phyloP scores from a whole-genome alignment of 2,329 filamentous ascomycete genomes.

The Thielaviopsis ethacetica region DNA sequence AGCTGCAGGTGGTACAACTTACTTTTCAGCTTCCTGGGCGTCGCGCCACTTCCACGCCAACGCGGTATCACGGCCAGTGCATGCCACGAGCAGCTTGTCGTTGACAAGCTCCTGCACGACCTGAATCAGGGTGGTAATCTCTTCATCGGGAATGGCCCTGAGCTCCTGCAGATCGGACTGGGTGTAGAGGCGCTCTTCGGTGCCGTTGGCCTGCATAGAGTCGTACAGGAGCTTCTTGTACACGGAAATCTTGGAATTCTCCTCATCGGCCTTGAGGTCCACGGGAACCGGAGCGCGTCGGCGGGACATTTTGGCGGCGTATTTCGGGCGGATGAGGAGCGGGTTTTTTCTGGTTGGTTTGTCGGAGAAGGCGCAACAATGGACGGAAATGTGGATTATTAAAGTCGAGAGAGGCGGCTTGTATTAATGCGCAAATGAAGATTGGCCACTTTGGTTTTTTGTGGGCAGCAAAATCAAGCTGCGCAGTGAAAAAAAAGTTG shows the following conservation, averaged over 20 bases:
- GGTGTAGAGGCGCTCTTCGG: constrained; percentile 33
- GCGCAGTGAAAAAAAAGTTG: neutral
- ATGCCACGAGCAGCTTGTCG: constrained; percentile 41
- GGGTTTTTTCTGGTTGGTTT: neutral
- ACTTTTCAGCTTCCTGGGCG: constrained; percentile 46
- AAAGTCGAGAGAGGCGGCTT: neutral
- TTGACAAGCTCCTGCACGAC: constrained; percentile 41
- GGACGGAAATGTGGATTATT: neutral
- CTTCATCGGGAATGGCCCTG: constrained; percentile 38
- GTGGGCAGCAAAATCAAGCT: neutral
- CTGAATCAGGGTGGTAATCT: constrained; percentile 35
- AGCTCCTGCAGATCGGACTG: constrained; percentile 42
- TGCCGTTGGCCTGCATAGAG: constrained; percentile 32
- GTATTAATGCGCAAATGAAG: neutral
- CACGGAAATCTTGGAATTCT: constrained; percentile 28
- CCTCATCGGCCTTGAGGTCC: constrained; percentile 10
- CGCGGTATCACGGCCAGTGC: constrained; percentile 24
- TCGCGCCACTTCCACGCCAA: constrained; percentile 43
- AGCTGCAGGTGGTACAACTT: constrained; percentile 14
- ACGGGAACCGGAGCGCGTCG: constrained; percentile 1
- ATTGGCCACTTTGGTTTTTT: neutral
- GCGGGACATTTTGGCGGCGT: constrained; percentile 7
- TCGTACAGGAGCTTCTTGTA: constrained; percentile 43
- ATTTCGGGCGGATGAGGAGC: neutral
- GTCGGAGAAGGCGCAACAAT: neutral